These are phyloP conservation scores for Ganoderma lingzhi DNA, from an alignment of 1,284 basidiomycete genomes.

Conservation along the genomic window DNA sequence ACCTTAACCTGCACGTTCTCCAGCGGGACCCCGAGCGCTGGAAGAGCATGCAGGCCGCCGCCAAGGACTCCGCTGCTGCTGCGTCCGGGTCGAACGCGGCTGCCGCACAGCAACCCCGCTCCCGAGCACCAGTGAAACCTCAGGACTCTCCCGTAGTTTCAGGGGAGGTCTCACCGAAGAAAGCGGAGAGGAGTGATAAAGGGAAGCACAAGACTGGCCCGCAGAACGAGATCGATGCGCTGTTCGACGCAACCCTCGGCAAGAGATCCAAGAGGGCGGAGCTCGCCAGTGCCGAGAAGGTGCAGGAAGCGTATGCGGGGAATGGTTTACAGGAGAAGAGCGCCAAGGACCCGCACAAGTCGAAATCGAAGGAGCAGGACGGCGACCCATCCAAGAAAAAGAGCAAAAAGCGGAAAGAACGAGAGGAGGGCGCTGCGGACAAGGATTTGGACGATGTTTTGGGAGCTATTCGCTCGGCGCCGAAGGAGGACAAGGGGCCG, in stretches of 20 bases:
- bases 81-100: neutral
- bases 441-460: conserved; percentile 48
- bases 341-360: conserved; percentile 1
- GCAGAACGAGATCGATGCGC: conserved; percentile 74
- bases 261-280: conserved; percentile 65
- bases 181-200: conserved; percentile 23
- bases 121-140: neutral
- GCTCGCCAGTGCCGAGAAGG: conserved; percentile 35
- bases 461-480: conserved; percentile 54
- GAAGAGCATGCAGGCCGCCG: conserved; percentile 64
- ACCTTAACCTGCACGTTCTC: conserved; percentile 82
- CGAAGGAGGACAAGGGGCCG: conserved; percentile 44
- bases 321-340: neutral
- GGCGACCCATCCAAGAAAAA: conserved; percentile 26
- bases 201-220: conserved; percentile 34
- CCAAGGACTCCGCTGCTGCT: conserved; percentile 18
- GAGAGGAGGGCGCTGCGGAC: conserved; percentile 34
- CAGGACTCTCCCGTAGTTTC: too few relatives aligned
- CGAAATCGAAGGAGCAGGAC: neutral
- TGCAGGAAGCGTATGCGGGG: neutral
- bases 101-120: neutral
- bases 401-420: conserved; percentile 29
- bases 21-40: conserved; percentile 85
- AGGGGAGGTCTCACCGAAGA: neutral
- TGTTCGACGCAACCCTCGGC: conserved; percentile 67